phyloP scores from a whole-genome alignment of 1,139 yeast genomes.

The Geotrichum australiense region DNA sequence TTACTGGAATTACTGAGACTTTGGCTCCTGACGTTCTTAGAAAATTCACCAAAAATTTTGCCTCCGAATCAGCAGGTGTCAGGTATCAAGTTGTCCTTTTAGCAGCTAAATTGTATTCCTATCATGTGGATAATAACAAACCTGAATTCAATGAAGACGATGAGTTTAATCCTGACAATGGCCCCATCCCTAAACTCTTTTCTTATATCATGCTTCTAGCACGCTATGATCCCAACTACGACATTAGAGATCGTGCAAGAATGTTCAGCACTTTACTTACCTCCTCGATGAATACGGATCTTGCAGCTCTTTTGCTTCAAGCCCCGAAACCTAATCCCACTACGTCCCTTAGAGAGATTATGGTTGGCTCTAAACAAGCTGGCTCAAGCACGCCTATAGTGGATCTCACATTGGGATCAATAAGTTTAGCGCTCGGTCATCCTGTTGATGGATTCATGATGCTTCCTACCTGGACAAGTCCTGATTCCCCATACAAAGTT shows the following conservation, averaged over 20 bases:
- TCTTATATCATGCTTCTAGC: slow-evolving; percentile 54
- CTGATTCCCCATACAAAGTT: slow-evolving; percentile 22
- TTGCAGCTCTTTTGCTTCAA: slow-evolving; percentile 73
- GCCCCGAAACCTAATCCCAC: slow-evolving; percentile 62
- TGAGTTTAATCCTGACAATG: slow-evolving; percentile 12
- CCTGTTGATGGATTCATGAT: slow-evolving; percentile 29
- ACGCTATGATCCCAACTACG: slow-evolving; percentile 68
- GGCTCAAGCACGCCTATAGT: slow-evolving; percentile 19
- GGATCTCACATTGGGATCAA: slow-evolving; percentile 29
- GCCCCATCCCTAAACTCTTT: slow-evolving; percentile 47
- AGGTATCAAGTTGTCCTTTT: slow-evolving; percentile 65
- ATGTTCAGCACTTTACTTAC: slow-evolving; percentile 50
- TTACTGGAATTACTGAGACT: slow-evolving; percentile 41
- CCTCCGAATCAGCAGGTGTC: slow-evolving; percentile 49
- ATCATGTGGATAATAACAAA: slow-evolving; percentile 39
- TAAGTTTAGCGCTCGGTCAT: slow-evolving; percentile 32
- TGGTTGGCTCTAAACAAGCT: slow-evolving; percentile 12
- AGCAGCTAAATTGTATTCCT: slow-evolving; percentile 66
- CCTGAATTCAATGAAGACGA: slow-evolving; percentile 17
- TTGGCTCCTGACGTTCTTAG: slow-evolving; percentile 78
- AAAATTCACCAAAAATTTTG: slow-evolving; percentile 47
- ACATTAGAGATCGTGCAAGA: slow-evolving; percentile 81
- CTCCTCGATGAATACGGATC: slow-evolving; percentile 35
- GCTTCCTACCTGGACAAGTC: slow-evolving; percentile 32
- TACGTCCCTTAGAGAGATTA: slow-evolving; percentile 22